Base-by-base conservation (phyloP, 2,329 filamentous ascomycete genomes). In the Trichoderma gracile region DNA sequence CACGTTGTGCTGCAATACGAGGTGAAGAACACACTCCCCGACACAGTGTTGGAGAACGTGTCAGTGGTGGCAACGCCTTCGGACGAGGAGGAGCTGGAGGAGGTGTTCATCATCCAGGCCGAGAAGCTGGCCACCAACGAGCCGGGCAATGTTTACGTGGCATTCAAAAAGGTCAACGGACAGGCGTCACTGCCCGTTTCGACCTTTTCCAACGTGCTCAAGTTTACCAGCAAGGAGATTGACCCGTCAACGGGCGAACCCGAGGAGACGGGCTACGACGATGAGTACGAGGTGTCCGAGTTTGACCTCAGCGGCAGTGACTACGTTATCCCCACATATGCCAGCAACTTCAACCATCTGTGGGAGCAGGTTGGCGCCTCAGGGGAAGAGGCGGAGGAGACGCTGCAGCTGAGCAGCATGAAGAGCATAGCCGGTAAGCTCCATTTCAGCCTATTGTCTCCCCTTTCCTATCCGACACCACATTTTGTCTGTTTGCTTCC, bases 141-240 rank as follows among this genome's bases (percentile, higher is more conserved):
- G 76, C 92, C 93, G 0, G 95, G 95, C 65, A 94, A 93, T 71
- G 89, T 98, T 46, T 99, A 97, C 74, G 95, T 97, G 46, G 93
- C 93, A 2, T 97, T 99, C 82, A 91, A 90, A 79, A 95, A 96
- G 77, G 79, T 87, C 30, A 86, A 84, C 65, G 93, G 91, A 64
- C 91, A 92, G 71, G 83, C 81, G 49, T 85, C 89, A n/a, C 89
- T 96, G 76, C 88, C 93, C 5, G 83, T 90, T 23, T 88, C 89
- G 59, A 90, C 87, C 47, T 96, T 99, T 78, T 92, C 91, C 69
- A 99, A 98, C 78, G 82, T 92, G 45, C 89, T 99, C 74, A 97
- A 95, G 79, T 99, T 99, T 77, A 97, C 93, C 19, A 95, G 90
- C 82, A 98, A 97, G 80, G 95, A 99, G 79, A 95, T 99, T 69